These are phyloP conservation scores for Fusarium mundagurra DNA, from an alignment of 2,329 filamentous ascomycete genomes.

Conservation along the genomic window DNA sequence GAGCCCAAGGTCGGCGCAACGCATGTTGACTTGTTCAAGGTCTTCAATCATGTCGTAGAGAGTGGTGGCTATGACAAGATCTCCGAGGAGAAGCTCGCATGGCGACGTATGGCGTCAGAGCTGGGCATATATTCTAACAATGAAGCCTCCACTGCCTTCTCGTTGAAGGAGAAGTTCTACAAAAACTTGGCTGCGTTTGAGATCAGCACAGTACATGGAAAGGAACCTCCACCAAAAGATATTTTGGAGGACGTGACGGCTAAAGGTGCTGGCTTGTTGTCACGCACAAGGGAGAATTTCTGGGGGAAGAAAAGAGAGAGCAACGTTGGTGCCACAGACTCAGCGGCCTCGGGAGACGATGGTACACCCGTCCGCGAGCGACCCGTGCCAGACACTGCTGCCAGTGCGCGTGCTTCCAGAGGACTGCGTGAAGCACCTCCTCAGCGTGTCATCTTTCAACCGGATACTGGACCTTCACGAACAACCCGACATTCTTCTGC, in stretches of 20 bases:
- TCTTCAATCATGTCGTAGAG: slow-evolving; percentile 80
- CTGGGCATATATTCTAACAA: slow-evolving; percentile 80
- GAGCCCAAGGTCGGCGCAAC: slow-evolving; percentile 83
- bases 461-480: slow-evolving; percentile 74
- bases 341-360: slow-evolving; percentile 68
- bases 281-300: slow-evolving; percentile 82
- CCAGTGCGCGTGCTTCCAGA: slow-evolving; percentile 67
- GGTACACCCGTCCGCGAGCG: slow-evolving; percentile 66
- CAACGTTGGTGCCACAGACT: slow-evolving; percentile 64
- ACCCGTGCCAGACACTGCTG: slow-evolving; percentile 61
- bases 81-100: slow-evolving; percentile 84
- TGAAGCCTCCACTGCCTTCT: slow-evolving; percentile 84
- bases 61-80: slow-evolving; percentile 89
- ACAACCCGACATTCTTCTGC: slow-evolving; percentile 67
- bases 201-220: slow-evolving; percentile 79
- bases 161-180: slow-evolving; percentile 88
- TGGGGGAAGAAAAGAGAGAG: slow-evolving; percentile 58
- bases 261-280: slow-evolving; percentile 83
- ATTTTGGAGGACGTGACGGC: slow-evolving; percentile 89
- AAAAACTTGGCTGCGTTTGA: slow-evolving; percentile 90
- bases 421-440: slow-evolving; percentile 84
- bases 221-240: slow-evolving; percentile 86
- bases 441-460: slow-evolving; percentile 85
- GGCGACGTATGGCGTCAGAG: slow-evolving; percentile 81
- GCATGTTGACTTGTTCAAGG: slow-evolving; percentile 78